Conservation (phyloP, 805 yeast species). For the Candida ortonii region DNA sequence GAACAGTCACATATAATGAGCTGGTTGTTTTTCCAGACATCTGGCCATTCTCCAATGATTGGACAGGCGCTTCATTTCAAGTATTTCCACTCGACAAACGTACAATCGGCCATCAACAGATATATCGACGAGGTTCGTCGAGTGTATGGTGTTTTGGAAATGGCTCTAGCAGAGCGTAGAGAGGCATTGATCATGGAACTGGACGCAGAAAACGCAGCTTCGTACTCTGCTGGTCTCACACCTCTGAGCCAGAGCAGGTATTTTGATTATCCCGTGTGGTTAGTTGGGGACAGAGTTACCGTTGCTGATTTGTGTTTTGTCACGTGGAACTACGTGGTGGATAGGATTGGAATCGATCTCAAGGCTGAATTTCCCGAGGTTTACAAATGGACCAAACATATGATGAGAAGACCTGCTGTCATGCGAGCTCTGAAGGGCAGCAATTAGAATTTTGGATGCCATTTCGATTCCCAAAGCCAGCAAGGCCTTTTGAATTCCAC, state of each 20-base stretch:
- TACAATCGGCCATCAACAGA: constrained; percentile 86
- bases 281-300: constrained; percentile 79
- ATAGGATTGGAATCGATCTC: constrained; percentile 84
- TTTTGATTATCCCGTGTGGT: constrained; percentile 93
- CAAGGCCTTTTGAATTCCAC: too few relatives aligned
- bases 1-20: constrained; percentile 83
- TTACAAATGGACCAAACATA: constrained; percentile 90
- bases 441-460: too few relatives aligned
- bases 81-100: constrained; percentile 81
- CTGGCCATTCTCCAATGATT: constrained; percentile 98
- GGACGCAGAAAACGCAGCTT: constrained; percentile 83
- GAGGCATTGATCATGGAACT: constrained; percentile 87
- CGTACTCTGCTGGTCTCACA: constrained; percentile 83
- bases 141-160: constrained; percentile 90
- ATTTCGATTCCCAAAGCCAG: too few relatives aligned
- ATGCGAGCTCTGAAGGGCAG: constrained; percentile 71
- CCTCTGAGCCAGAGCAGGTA: constrained; percentile 81
- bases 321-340: constrained; percentile 96
- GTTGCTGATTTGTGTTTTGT: constrained; percentile 91
- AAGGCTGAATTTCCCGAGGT: constrained; percentile 91
- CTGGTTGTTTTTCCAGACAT: constrained; percentile 93
- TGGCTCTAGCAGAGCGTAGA: constrained; percentile 90
- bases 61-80: constrained; percentile 95
- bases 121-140: constrained; percentile 90
- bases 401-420: constrained; percentile 95